Conservation (phyloP, 768 basidiomycete genomes). For the Xerocomus potaroensis region DNA sequence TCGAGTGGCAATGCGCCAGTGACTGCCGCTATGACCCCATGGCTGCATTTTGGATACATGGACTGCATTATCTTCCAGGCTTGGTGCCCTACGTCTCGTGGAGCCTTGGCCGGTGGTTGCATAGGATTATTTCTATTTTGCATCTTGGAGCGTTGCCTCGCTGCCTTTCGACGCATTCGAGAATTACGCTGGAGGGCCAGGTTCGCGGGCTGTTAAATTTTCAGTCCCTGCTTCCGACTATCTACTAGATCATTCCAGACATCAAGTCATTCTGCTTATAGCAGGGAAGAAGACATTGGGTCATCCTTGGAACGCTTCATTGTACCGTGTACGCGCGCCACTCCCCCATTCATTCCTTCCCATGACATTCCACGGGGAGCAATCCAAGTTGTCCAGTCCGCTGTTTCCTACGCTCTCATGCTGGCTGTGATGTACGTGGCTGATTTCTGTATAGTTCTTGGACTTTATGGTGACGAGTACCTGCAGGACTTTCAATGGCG, state of each 20-base stretch:
- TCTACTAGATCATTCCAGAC: slow-evolving; percentile 8
- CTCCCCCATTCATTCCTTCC: slow-evolving; percentile 57
- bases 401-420: slow-evolving; percentile 72
- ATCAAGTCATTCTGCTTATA: not conserved
- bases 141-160: slow-evolving; percentile 65
- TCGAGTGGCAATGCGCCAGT: slow-evolving; percentile 13
- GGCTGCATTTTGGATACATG: slow-evolving; percentile 62
- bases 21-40: slow-evolving; percentile 63
- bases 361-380: slow-evolving; percentile 72
- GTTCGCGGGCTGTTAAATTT: slow-evolving; percentile 33
- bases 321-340: slow-evolving; percentile 26
- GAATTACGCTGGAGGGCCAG: slow-evolving; percentile 56
- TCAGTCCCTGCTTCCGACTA: not conserved
- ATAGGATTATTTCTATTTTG: slow-evolving; percentile 68
- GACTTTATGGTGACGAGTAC: too few species aligned
- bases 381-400: slow-evolving; percentile 57
- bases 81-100: slow-evolving; percentile 64
- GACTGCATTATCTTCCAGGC: slow-evolving; percentile 64
- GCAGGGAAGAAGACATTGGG: slow-evolving; percentile 1
- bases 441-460: not conserved
- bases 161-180: slow-evolving; percentile 49
- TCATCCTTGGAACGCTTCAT: not conserved
- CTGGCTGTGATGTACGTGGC: slow-evolving; percentile 67
- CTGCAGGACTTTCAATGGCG: slow-evolving; percentile 77
- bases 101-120: slow-evolving; percentile 74